A percentile compares a stretch with the other conserved stretches of the same genome.
These are phyloP conservation scores for Calonectria pseudoreteaudii DNA, from an alignment of 2,329 filamentous ascomycete genomes.

Conservation along the genomic window DNA sequence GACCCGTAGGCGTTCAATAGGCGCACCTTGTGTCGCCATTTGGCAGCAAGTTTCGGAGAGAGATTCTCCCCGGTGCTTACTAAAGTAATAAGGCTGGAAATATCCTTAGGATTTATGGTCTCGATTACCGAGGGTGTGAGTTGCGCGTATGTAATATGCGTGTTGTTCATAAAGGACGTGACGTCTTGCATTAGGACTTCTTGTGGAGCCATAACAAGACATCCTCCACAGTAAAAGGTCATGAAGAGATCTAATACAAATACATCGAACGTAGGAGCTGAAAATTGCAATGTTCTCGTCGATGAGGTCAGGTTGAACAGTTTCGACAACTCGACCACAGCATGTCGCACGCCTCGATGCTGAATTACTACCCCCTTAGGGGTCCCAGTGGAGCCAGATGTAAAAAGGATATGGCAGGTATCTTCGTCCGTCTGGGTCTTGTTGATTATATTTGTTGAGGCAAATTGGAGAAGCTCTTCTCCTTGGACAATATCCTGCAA, in stretches of 20 bases:
- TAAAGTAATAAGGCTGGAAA: neutral
- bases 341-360: neutral
- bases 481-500: neutral
- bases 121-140: neutral
- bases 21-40: neutral
- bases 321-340: neutral
- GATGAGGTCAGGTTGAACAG: neutral
- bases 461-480: rapidly evolving
- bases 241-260: neutral
- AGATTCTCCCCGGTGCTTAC: neutral
- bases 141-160: neutral
- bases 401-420: neutral
- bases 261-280: neutral
- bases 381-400: neutral
- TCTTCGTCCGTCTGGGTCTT: neutral
- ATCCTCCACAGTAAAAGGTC: neutral
- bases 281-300: neutral
- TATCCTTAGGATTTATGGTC: neutral
- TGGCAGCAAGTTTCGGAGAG: neutral
- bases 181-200: neutral
- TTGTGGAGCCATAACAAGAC: neutral
- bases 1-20: neutral
- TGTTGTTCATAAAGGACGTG: neutral
- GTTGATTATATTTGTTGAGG: neutral
- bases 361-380: neutral